Base-by-base conservation (phyloP, 306 rosid genomes). In the Dalbergia cultrata region DNA sequence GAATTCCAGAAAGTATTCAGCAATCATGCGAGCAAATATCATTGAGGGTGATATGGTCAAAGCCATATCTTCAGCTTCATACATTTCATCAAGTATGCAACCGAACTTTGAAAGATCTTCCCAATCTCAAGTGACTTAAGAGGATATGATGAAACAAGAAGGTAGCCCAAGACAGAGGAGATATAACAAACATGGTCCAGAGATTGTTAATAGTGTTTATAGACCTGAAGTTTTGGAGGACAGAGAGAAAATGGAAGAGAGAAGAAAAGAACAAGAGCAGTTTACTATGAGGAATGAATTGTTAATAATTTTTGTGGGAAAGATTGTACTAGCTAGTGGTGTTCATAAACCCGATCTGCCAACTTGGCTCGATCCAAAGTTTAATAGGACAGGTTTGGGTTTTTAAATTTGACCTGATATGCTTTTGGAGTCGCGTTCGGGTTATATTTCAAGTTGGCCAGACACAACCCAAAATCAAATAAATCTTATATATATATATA, bases 1-100 rank as follows among this genome's bases (percentile, higher is more conserved):
- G 74, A 81, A 49, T 75, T 81, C 82, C 68, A 80, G 87, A 88
- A 82, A 82, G 52, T 56, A 73, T 49, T 73, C 86, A 76, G 80
- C 68, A 77, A 58, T 69, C 74, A n/a, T 9, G 4, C 9, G 67
- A 10, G 50, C 59, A 39, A 31, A 80, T 65, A 76, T 66, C 67
- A 78, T 79, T 33, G 39, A 60, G 21, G 80, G 63, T 54, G 61
- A 26, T 77, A 47, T 63, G 39, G 78, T 74, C 73, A 79, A 77
- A 83, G 56, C 54, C 68, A 41, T 70, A 78, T 78, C 88, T 26
- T 76, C 89, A 43, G 60, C 84, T 57, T 54, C 59, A 50, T 58
- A 79, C 69, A 58, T 52, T 78, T 87, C 86, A 70, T 81, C 76
- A 60, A 84, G 61, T 61, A 47, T 3, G 69, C 80, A 75, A 22